Percentiles rank a stretch among this genome's conserved stretches.
Conservation (phyloP, 2,329 filamentous ascomycete species). For the Akanthomyces uredinophilus region DNA sequence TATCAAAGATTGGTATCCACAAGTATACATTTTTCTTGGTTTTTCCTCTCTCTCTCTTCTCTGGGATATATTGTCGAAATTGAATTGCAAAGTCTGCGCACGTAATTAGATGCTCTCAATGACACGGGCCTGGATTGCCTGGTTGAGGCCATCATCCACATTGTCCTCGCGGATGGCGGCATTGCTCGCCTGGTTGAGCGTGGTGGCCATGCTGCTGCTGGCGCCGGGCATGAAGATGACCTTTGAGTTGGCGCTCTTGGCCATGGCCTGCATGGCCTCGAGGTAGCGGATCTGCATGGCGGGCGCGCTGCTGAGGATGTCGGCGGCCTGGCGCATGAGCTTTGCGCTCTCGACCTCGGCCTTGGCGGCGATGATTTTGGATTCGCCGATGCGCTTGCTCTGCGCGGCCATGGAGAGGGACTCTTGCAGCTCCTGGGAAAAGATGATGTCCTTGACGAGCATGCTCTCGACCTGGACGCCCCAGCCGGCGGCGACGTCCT, state of each 20-base stretch:
- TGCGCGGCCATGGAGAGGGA: slow-evolving; percentile 97
- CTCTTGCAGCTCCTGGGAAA: slow-evolving; percentile 91
- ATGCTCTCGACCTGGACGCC: slow-evolving; percentile 96
- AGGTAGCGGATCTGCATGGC: slow-evolving; percentile 99
- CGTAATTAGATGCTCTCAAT: slow-evolving; percentile 81
- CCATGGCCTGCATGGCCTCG: slow-evolving; percentile 98
- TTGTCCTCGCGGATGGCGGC: slow-evolving; percentile 30
- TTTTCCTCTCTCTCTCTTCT: too few species aligned
- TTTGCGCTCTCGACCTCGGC: slow-evolving; percentile 97
- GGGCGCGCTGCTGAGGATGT: slow-evolving; percentile 84
- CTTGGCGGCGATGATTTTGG: slow-evolving; percentile 95
- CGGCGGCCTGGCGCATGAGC: slow-evolving; percentile 86
- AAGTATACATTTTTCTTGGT: slow-evolving; percentile 3
- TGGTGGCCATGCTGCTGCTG: slow-evolving; percentile 42
- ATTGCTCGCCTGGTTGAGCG: slow-evolving; percentile 39
- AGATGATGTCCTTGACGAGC: slow-evolving; percentile 99
- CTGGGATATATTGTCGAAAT: background rate
- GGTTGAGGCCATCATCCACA: slow-evolving; percentile 56
- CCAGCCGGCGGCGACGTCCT: slow-evolving; percentile 90
- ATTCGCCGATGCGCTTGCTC: slow-evolving; percentile 96
- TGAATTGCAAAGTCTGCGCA: too few species aligned
- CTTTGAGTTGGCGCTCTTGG: slow-evolving; percentile 85
- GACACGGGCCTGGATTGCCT: slow-evolving; percentile 74
- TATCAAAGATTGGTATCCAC: slow-evolving; percentile 16
- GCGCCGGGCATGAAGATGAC: slow-evolving; percentile 73